Conservation (phyloP, 2,329 filamentous ascomycete genomes). For the Colletotrichum graminicola region DNA sequence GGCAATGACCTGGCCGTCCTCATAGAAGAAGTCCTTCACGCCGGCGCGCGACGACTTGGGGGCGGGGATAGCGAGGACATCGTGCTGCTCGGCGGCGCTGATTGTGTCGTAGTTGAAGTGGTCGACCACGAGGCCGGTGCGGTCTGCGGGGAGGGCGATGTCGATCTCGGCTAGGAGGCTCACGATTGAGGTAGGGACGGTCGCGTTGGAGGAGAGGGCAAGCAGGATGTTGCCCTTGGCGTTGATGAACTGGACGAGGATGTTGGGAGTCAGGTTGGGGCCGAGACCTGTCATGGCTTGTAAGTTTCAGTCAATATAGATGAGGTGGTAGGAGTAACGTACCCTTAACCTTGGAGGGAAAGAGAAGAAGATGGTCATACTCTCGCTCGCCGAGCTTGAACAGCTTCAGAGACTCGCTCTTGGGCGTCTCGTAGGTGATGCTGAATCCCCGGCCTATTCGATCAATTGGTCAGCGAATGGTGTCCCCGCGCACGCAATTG, state of each 20-base stretch:
- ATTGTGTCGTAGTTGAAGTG: conserved; percentile 92
- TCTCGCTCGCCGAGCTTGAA: conserved; percentile 88
- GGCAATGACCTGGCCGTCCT: conserved; percentile 75
- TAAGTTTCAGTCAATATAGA: conserved; percentile 3
- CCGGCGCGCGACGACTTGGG: conserved; percentile 75
- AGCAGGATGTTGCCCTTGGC: conserved; percentile 91
- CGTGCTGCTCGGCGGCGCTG: conserved; percentile 85
- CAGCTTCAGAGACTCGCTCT: conserved; percentile 80
- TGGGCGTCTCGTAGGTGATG: conserved; percentile 85
- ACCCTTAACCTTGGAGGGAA: conserved; percentile 94
- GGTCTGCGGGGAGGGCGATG: conserved; percentile 86
- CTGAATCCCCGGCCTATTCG: conserved; percentile 82
- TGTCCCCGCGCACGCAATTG: conserved; percentile 11
- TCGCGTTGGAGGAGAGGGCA: conserved; percentile 78
- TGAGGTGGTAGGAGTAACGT: conserved; percentile 41
- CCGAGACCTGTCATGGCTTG: conserved; percentile 75
- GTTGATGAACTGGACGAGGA: conserved; percentile 92
- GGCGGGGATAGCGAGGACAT: conserved; percentile 83
- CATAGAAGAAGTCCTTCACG: conserved; percentile 82
- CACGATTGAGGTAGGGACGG: conserved; percentile 79
- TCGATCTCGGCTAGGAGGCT: conserved; percentile 90
- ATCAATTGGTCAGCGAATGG: conserved; percentile 45
- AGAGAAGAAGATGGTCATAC: conserved; percentile 91
- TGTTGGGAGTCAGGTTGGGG: conserved; percentile 85
- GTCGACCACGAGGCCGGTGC: conserved; percentile 87